Percentiles rank a stretch among this genome's conserved stretches.
phyloP scores from a whole-genome alignment of 2,329 filamentous ascomycete species.

The Conoideocrella luteorostrata region DNA sequence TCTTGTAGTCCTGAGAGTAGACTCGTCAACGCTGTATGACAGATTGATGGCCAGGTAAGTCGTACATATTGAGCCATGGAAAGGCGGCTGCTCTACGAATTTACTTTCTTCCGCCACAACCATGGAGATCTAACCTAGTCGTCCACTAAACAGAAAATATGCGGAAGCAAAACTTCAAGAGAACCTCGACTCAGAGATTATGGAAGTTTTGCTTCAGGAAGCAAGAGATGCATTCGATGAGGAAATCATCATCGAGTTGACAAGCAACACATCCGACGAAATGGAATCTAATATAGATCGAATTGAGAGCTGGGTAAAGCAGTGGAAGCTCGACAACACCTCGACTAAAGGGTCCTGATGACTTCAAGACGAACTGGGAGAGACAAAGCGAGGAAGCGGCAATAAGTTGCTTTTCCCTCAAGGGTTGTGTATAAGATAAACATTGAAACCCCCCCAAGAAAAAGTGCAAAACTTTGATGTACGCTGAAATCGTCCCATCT shows the following conservation, averaged over 20 bases:
- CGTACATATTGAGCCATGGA: neutral
- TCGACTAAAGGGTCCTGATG: neutral
- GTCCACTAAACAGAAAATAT: slow-evolving; percentile 55
- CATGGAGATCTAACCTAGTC: neutral
- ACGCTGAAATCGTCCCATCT: too few relatives aligned
- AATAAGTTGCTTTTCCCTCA: too few relatives aligned
- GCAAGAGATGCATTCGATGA: slow-evolving; percentile 80
- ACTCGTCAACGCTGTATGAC: slow-evolving; percentile 78
- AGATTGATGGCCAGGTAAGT: slow-evolving; percentile 64
- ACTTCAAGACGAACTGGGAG: too few relatives aligned
- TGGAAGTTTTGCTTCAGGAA: slow-evolving; percentile 89
- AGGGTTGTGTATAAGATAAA: too few relatives aligned
- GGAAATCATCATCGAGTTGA: slow-evolving; percentile 82
- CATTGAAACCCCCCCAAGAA: too few relatives aligned
- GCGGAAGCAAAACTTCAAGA: slow-evolving; percentile 84
- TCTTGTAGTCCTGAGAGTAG: slow-evolving; percentile 81
- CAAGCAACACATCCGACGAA: slow-evolving; percentile 74
- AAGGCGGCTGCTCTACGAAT: too few relatives aligned
- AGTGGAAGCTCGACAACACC: slow-evolving; percentile 56
- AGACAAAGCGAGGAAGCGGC: too few relatives aligned
- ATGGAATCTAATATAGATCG: slow-evolving; percentile 85
- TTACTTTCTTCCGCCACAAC: neutral
- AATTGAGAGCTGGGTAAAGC: slow-evolving; percentile 72
- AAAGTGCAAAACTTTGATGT: too few relatives aligned
- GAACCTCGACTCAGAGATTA: slow-evolving; percentile 95